Conservation (phyloP, 2,329 filamentous ascomycete species). For the Pochonia chlamydosporia region DNA sequence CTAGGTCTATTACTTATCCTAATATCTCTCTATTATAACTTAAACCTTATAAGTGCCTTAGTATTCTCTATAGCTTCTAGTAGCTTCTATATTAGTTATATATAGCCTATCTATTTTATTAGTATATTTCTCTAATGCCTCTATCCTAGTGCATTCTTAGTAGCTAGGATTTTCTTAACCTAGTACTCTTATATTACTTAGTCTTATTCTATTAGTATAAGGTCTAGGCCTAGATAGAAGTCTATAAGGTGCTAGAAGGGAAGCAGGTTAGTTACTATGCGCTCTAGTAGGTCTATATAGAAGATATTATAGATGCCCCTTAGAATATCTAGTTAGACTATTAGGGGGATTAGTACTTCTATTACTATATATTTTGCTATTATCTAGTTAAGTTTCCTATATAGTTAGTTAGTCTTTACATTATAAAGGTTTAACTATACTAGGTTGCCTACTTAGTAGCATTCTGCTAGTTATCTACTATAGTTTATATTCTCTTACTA, state of each 20-base stretch:
- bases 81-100: constrained; percentile 1
- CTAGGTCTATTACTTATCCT: not conserved
- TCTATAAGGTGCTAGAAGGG: not conserved
- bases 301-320: not conserved
- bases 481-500: not conserved
- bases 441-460: not conserved
- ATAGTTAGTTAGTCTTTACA: constrained; percentile 2
- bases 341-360: not conserved
- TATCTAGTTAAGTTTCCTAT: not conserved
- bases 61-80: not conserved
- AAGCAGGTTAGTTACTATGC: not conserved
- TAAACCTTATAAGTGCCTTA: constrained; percentile 1
- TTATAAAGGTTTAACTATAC: not conserved
- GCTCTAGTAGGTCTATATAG: not conserved
- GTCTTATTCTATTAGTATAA: not conserved
- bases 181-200: not conserved
- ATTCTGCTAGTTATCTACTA: not conserved
- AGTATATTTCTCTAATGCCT: constrained; percentile 5
- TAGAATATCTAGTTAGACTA: constrained; percentile 2
- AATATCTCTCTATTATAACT: not conserved
- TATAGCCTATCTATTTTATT: constrained; percentile 5
- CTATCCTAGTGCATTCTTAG: constrained; percentile 1
- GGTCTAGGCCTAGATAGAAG: not conserved
- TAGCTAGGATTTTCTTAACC: not conserved
- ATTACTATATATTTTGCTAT: constrained; percentile 4